These are phyloP conservation scores for Acorus calamus DNA, from an alignment of 106 monocot species.

Conservation along the genomic window DNA sequence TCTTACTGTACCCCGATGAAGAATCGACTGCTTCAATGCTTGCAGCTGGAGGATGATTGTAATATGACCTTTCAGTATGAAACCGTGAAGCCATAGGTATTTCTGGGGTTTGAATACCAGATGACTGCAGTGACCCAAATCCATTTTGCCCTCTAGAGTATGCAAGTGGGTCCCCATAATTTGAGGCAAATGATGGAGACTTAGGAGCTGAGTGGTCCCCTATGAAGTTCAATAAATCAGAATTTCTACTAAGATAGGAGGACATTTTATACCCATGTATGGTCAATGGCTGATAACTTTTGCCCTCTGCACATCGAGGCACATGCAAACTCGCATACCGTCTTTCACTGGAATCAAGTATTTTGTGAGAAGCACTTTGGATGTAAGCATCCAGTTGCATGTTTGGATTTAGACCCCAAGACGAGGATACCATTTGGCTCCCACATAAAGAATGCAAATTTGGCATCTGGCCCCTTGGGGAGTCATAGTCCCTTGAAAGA, in stretches of 20 bases:
- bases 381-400: slow-evolving; percentile 24
- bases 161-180: slow-evolving; percentile 27
- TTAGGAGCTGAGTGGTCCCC: slow-evolving; percentile 20
- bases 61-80: slow-evolving; percentile 38
- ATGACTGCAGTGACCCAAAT: slow-evolving; percentile 21
- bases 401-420: slow-evolving; percentile 52
- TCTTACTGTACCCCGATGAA: slow-evolving; percentile 41
- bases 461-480: slow-evolving; percentile 16
- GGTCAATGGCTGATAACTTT: slow-evolving; percentile 77
- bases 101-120: slow-evolving; percentile 35
- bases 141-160: slow-evolving; percentile 29
- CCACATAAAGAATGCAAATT: slow-evolving; percentile 32
- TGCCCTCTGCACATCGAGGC: slow-evolving; percentile 30
- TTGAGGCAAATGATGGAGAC: slow-evolving; percentile 31
- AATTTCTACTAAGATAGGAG: slow-evolving; percentile 42
- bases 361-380: slow-evolving; percentile 29
- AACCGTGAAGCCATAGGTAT: slow-evolving; percentile 30
- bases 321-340: slow-evolving; percentile 49
- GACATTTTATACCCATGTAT: slow-evolving; percentile 84
- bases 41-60: slow-evolving; percentile 28
- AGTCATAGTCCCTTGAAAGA: slow-evolving; percentile 27
- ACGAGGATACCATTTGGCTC: slow-evolving; percentile 26
- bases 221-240: slow-evolving; percentile 28
- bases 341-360: slow-evolving; percentile 35
- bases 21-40: slow-evolving; percentile 24